phyloP scores from a whole-genome alignment of 1,284 basidiomycete species.

The Laetiporus sulphureus region DNA sequence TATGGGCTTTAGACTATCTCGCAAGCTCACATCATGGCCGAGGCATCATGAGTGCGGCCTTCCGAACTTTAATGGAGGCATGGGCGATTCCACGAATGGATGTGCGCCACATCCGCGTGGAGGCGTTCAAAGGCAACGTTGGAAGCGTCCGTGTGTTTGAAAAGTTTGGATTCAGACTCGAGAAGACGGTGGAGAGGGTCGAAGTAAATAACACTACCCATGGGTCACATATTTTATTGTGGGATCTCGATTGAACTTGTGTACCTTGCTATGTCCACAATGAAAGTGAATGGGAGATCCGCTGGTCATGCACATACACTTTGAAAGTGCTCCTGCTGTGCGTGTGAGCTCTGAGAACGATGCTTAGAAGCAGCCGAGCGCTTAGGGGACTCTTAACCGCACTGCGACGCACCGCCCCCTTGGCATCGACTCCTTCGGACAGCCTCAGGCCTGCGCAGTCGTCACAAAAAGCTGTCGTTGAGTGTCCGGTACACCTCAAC shows the following conservation, averaged over 20 bases:
- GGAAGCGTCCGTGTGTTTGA: constrained; percentile 55
- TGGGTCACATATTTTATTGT: constrained; percentile 24
- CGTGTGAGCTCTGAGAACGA: too few species aligned
- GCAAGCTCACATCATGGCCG: constrained; percentile 50
- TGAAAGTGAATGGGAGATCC: too few species aligned
- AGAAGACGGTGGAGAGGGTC: constrained; percentile 34
- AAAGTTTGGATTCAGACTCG: constrained; percentile 53
- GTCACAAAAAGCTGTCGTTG: too few species aligned
- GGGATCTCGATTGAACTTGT: constrained; percentile 15
- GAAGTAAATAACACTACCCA: constrained; percentile 15
- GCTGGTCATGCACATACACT: too few species aligned
- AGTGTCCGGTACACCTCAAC: too few species aligned
- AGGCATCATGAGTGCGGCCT: constrained; percentile 61
- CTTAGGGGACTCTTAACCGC: too few species aligned
- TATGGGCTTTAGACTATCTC: constrained; percentile 45
- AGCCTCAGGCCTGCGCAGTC: too few species aligned
- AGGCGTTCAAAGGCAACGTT: constrained; percentile 42
- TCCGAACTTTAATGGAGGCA: constrained; percentile 40
- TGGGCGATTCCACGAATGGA: constrained; percentile 60
- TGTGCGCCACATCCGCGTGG: constrained; percentile 36
- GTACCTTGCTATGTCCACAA: too few species aligned
- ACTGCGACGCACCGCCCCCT: too few species aligned
- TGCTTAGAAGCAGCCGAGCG: too few species aligned
- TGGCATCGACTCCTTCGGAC: too few species aligned
- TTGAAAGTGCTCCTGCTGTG: too few species aligned